phyloP scores from a whole-genome alignment of 2,329 filamentous ascomycete genomes.

The Colletotrichum sp. region DNA sequence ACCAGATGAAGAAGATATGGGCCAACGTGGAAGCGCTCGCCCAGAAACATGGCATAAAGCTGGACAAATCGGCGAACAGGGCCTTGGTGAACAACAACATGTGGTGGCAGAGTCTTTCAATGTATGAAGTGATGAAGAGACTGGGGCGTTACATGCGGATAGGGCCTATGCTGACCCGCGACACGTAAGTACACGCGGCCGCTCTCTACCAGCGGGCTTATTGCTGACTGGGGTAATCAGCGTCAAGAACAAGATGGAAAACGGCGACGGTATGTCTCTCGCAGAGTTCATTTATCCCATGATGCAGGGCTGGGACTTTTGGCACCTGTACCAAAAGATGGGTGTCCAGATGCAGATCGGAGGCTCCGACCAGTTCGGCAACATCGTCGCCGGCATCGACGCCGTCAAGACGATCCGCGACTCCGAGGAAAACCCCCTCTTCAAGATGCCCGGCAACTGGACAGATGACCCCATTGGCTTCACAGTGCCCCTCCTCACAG shows the following conservation, averaged over 20 bases:
- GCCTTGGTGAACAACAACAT: constrained; percentile 79
- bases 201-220: not conserved
- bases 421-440: constrained; percentile 51
- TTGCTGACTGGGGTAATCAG: constrained; percentile 26
- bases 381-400: constrained; percentile 90
- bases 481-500: constrained; percentile 89
- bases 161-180: constrained; percentile 85
- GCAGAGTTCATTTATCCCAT: constrained; percentile 93
- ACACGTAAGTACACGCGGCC: constrained; percentile 68
- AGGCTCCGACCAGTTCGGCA: constrained; percentile 94
- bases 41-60: constrained; percentile 66
- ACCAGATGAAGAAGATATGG: constrained; percentile 77
- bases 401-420: constrained; percentile 77
- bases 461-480: constrained; percentile 76
- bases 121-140: constrained; percentile 77
- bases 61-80: constrained; percentile 69
- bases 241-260: constrained; percentile 83
- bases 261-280: constrained; percentile 91
- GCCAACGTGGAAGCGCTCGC: constrained; percentile 72
- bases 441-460: constrained; percentile 44
- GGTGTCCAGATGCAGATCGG: constrained; percentile 87
- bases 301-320: constrained; percentile 97
- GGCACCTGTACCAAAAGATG: constrained; percentile 74
- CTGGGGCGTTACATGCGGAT: constrained; percentile 78
- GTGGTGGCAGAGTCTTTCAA: constrained; percentile 77